Base-by-base conservation (phyloP, 108 stramenopile species). In the Schizochytrium sp. region DNA sequence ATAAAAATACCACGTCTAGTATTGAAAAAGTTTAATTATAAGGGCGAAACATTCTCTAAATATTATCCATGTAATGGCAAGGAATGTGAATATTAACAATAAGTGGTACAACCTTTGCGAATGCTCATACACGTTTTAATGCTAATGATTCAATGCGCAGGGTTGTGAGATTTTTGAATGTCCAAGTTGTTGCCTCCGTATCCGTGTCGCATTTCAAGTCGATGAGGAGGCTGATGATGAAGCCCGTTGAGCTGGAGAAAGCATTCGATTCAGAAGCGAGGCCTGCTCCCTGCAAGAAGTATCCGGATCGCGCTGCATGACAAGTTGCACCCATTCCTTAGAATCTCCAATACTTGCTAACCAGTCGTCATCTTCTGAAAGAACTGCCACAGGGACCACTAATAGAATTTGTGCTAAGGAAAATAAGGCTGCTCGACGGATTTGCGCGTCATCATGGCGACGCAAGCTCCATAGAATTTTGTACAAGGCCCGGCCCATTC, bases 161-260 rank as follows among this genome's bases (percentile, higher is more conserved):
- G 64, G 64, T 15, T 69, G 64, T 15, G 64, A 69, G 28, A 69
- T 69, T 44, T 69, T 69, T 15, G 64, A 69, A 44, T 69, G 64
- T 15, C 64, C 64, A 15, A 69, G 64, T 3, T 69, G 64, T 44
- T 69, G 42, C 42, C 64, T 69, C 19, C 64, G 64, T 44, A 69
- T 69, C 28, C 64, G 64, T 44, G 64, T 69, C 64, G 64, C 44
- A 38, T 69, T 69, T 44, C 64, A 69, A 44, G 64, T 69, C 64
- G 28, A 38, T n/a, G 28, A 60, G 19, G 59, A 60, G 59, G 28
- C 59, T 60, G 10, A 69, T 15, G 64, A 69, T 7, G 28, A 10
- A 44, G 12, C 28, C 12, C 19, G 5, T 0, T 15, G 12, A 7
- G 64, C 64, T 10, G 64, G 64, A 38, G 64, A 69, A 15, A 69